These are phyloP conservation scores for Arabidopsis lyrata DNA, from an alignment of 441 rosid genomes.

Conservation along the genomic window DNA sequence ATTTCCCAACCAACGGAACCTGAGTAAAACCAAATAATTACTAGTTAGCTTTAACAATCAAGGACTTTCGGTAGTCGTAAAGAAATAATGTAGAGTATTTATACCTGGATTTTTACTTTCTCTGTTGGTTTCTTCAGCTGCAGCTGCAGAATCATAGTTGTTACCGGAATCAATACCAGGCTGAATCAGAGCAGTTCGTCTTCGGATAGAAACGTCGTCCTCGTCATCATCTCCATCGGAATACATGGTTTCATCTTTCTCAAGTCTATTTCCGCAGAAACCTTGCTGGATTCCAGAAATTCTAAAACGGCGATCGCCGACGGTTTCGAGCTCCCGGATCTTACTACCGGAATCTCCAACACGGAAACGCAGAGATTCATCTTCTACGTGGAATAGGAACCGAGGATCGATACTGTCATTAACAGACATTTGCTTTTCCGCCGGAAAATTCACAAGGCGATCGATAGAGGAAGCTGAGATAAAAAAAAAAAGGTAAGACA, in stretches of 20 bases:
- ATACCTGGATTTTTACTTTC: conserved; percentile 39
- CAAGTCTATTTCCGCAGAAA: conserved; percentile 37
- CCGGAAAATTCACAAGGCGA: conserved; percentile 17
- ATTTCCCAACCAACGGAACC: conserved; percentile 53
- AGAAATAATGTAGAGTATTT: too few species aligned
- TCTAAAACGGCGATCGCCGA: conserved; percentile 57
- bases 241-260: conserved; percentile 55
- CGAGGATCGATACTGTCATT: conserved; percentile 54
- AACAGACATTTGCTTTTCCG: conserved; percentile 37
- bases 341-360: conserved; percentile 45
- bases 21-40: background rate
- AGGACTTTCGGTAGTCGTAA: too few species aligned
- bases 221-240: conserved; percentile 64
- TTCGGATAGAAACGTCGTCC: conserved; percentile 39
- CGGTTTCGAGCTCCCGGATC: conserved; percentile 59
- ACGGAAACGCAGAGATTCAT: conserved; percentile 54
- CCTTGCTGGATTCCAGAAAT: conserved; percentile 51
- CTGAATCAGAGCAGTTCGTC: conserved; percentile 3
- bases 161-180: conserved; percentile 34
- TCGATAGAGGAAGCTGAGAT: conserved; percentile 8
- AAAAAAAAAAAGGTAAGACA: too few species aligned
- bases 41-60: too few species aligned
- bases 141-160: conserved; percentile 28
- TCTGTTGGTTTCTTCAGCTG: conserved; percentile 29
- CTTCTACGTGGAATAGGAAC: conserved; percentile 58